Conservation (phyloP, 1,284 basidiomycete species). For the Stygiomarasmius scandens region DNA sequence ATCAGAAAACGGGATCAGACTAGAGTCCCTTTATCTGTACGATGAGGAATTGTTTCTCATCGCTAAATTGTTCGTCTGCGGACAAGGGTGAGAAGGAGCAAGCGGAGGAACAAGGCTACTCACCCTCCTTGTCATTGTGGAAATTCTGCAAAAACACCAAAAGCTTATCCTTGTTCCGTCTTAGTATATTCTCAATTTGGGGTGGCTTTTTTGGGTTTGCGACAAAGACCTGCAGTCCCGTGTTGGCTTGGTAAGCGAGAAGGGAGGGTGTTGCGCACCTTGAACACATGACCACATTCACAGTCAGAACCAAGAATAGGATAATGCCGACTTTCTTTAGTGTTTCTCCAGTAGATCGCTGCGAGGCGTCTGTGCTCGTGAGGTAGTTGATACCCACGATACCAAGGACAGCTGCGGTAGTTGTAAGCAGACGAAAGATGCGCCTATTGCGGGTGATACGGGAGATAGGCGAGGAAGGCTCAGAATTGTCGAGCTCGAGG, state of each 20-base stretch:
- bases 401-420: constrained; percentile 40
- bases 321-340: constrained; percentile 14
- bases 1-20: no score
- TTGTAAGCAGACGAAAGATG: constrained; percentile 36
- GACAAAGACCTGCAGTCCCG: constrained; percentile 80
- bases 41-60: constrained; percentile 97
- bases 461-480: constrained; percentile 4
- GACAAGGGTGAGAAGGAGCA: neutral
- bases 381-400: constrained; percentile 33
- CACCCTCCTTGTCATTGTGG: constrained; percentile 97
- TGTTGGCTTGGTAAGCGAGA: no score
- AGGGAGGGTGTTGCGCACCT: no score
- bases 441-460: constrained; percentile 34
- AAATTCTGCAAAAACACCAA: constrained; percentile 89
- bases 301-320: constrained; percentile 19
- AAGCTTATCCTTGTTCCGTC: constrained; percentile 93
- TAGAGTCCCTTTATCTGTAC: constrained; percentile 84
- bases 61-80: constrained; percentile 92
- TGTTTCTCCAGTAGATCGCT: constrained; percentile 1
- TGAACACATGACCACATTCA: no score
- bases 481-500: neutral
- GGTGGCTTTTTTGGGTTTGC: constrained; percentile 99
- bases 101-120: no score
- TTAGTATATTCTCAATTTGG: constrained; percentile 89
- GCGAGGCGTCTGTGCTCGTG: constrained; percentile 14